Evolutionary conservation across 148 eudicot genomes (phyloP).

Genomic region (Cornus controversa): DNA sequence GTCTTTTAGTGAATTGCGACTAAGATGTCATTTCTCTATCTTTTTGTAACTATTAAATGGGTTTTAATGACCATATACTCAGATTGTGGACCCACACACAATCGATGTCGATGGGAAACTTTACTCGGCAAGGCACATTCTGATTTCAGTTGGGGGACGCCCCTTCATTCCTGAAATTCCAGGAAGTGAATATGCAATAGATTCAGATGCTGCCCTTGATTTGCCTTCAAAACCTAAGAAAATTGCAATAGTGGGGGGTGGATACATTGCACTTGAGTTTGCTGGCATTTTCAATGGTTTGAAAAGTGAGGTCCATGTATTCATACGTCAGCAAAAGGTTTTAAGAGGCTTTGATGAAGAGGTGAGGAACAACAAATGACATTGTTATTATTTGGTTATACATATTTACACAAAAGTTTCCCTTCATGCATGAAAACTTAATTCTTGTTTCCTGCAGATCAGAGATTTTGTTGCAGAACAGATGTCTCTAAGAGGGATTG

Average conservation of each 20-base stretch:
- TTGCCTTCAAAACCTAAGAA: constrained; percentile 82
- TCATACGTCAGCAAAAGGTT: constrained; percentile 84
- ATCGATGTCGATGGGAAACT: constrained; percentile 90
- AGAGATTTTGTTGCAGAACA: constrained; percentile 93
- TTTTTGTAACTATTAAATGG: constrained; percentile 12
- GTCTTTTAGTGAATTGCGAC: background rate
- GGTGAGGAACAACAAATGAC: constrained; percentile 37
- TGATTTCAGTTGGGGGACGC: constrained; percentile 92
- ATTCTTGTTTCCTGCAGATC: constrained; percentile 40
- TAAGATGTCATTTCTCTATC: background rate
- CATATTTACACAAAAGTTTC: background rate
- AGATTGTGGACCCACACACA: constrained; percentile 95
- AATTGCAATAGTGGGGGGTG: constrained; percentile 98
- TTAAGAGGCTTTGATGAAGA: constrained; percentile 97
- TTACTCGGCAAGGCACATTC: constrained; percentile 79
- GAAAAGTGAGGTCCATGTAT: constrained; percentile 83
- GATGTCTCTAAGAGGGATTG: constrained; percentile 85
- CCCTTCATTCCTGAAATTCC: constrained; percentile 92
- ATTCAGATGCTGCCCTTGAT: constrained; percentile 97
- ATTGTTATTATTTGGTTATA: background rate
- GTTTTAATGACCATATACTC: constrained; percentile 21
- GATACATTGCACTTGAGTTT: constrained; percentile 93
- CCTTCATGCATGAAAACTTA: background rate
- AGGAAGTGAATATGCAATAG: constrained; percentile 83
- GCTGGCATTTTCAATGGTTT: constrained; percentile 98